Conservation (phyloP, 202 grass and related monocot genomes). For the Hordeum pubiflorum region DNA sequence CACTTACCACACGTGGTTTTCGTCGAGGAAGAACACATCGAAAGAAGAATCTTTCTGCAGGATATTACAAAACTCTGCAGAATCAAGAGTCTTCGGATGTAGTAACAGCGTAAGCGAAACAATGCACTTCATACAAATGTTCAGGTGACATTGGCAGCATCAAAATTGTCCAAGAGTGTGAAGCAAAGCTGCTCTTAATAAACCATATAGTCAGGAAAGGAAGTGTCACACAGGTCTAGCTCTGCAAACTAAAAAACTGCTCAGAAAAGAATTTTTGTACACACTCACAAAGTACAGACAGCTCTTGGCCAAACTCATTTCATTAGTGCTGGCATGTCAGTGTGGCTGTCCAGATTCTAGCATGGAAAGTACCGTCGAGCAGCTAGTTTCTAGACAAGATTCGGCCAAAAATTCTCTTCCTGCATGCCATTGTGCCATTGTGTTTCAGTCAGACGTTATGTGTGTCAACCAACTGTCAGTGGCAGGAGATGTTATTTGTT, state of each 20-base stretch:
- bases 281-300: constrained; percentile 1
- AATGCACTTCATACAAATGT: constrained; percentile 11
- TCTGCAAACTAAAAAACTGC: constrained; percentile 31
- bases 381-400: constrained; percentile 12
- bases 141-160: not conserved
- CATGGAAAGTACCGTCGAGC: not conserved
- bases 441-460: constrained; percentile 33
- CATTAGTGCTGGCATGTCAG: not conserved
- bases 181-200: not conserved
- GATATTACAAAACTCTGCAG: not conserved
- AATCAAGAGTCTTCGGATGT: not conserved
- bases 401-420: not conserved
- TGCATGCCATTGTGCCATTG: not conserved
- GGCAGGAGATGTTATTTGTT: constrained; percentile 76
- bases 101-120: not conserved
- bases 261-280: constrained; percentile 13
- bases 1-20: too few relatives aligned
- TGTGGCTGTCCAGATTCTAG: not conserved
- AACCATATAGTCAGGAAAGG: constrained; percentile 8
- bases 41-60: not conserved
- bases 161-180: not conserved
- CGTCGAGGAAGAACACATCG: too few relatives aligned
- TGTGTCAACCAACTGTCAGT: constrained; percentile 34
- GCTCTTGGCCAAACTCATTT: constrained; percentile 20
- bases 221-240: constrained; percentile 7